Conservation (phyloP, 306 rosid species). For the Ammopiptanthus mongolicus region DNA sequence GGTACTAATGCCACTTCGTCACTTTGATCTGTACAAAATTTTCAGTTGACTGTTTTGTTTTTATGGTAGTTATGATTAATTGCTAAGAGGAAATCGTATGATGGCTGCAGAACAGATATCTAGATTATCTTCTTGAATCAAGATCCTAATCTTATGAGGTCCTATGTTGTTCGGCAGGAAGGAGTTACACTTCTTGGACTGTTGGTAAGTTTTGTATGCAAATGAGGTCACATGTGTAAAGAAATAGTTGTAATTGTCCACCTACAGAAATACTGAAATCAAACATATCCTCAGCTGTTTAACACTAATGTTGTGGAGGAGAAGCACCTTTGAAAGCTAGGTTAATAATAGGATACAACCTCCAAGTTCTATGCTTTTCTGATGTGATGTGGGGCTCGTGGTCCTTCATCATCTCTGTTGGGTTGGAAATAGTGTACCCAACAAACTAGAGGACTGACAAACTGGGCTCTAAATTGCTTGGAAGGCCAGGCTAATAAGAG, state of each 20-base stretch:
- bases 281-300: background rate
- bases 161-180: constrained; percentile 82
- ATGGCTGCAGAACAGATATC: constrained; percentile 98
- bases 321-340: background rate
- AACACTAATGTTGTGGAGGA: background rate
- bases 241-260: background rate
- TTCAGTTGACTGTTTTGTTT: constrained; percentile 5
- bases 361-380: background rate
- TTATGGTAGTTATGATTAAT: background rate
- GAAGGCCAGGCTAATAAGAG: background rate
- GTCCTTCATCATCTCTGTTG: background rate
- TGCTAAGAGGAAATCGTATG: constrained; percentile 40
- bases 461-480: background rate
- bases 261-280: background rate
- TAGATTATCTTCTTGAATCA: constrained; percentile 89
- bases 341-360: background rate
- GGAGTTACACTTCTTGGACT: constrained; percentile 76
- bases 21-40: background rate
- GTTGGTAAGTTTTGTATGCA: constrained; percentile 48
- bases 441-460: background rate
- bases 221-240: background rate
- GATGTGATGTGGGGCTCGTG: background rate
- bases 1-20: constrained; percentile 44
- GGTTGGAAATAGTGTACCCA: background rate
- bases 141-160: constrained; percentile 83